A percentile compares a stretch with the other conserved stretches of the same genome.
Evolutionary conservation across 352 stramenopile genomes (phyloP).

Genomic region (Thraustotheca clavata): DNA sequence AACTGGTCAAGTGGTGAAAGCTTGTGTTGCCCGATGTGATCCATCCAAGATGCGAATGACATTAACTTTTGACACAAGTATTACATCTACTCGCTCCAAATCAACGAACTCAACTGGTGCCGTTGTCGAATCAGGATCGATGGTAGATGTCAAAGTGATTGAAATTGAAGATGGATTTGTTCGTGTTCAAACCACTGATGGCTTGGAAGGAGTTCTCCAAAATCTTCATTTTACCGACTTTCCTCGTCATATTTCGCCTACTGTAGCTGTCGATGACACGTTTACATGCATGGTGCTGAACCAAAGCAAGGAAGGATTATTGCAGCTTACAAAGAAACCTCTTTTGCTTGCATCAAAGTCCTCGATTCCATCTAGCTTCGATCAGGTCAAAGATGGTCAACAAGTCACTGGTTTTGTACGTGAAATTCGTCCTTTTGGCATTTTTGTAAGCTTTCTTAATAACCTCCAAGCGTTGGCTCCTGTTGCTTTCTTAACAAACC

Average conservation of each 20-base stretch:
- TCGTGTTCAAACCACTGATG: conserved; percentile 65
- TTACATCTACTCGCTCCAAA: conserved; percentile 24
- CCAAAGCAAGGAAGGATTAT: conserved; percentile 51
- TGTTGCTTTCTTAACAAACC: conserved; percentile 66
- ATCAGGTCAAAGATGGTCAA: conserved; percentile 43
- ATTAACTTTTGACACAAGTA: conserved; percentile 67
- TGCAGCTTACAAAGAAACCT: conserved; percentile 79
- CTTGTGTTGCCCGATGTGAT: conserved; percentile 66
- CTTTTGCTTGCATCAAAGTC: conserved; percentile 48
- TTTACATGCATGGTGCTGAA: conserved; percentile 63
- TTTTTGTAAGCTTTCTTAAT: conserved; percentile 86
- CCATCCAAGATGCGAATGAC: conserved; percentile 72
- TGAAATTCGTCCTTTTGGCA: conserved; percentile 58
- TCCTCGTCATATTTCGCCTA: conserved; percentile 31
- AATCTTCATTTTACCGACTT: conserved; percentile 84
- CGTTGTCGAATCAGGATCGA: conserved; percentile 40
- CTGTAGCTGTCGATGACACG: conserved; percentile 58
- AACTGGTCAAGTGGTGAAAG: conserved; percentile 80
- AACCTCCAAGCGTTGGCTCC: conserved; percentile 73
- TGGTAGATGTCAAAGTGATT: conserved; percentile 58
- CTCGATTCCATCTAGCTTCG: conserved; percentile 27
- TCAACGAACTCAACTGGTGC: conserved; percentile 20
- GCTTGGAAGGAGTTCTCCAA: conserved; percentile 59
- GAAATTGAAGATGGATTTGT: conserved; percentile 56
- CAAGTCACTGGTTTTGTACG: conserved; percentile 71